A percentile compares a stretch with the other conserved stretches of the same genome.
phyloP scores from a whole-genome alignment of 257 asterid genomes.

The Penstemon eatonii region DNA sequence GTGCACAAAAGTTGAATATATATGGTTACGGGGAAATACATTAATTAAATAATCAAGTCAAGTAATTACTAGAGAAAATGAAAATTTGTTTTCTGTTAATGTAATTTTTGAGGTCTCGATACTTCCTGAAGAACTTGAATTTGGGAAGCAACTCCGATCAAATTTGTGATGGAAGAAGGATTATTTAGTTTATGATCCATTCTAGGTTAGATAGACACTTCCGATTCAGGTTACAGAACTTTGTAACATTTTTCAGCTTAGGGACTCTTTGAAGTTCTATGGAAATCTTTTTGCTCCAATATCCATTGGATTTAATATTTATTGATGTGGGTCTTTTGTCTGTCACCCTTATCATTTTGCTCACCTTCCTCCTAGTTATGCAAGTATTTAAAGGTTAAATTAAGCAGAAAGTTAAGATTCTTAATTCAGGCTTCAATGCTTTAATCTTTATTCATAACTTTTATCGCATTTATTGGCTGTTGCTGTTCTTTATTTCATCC shows the following conservation, averaged over 20 bases:
- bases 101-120: not conserved
- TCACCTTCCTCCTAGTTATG: not conserved
- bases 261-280: not conserved
- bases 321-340: not conserved
- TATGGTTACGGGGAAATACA: slow-evolving; percentile 1
- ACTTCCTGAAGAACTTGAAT: not conserved
- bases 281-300: not conserved
- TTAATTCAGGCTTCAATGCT: not conserved
- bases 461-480: not conserved
- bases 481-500: not conserved
- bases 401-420: not conserved
- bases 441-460: not conserved
- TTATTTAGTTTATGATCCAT: not conserved
- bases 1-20: slow-evolving; percentile 8
- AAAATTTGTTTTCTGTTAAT: not conserved
- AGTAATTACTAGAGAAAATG: not conserved
- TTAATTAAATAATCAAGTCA: not conserved
- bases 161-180: not conserved
- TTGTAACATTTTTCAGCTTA: not conserved
- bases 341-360: not conserved
- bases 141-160: not conserved
- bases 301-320: not conserved
- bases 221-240: not conserved
- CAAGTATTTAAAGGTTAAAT: not conserved
- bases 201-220: not conserved